Base-by-base conservation (phyloP, 108 stramenopile genomes). In the Bacterosira constricta region DNA sequence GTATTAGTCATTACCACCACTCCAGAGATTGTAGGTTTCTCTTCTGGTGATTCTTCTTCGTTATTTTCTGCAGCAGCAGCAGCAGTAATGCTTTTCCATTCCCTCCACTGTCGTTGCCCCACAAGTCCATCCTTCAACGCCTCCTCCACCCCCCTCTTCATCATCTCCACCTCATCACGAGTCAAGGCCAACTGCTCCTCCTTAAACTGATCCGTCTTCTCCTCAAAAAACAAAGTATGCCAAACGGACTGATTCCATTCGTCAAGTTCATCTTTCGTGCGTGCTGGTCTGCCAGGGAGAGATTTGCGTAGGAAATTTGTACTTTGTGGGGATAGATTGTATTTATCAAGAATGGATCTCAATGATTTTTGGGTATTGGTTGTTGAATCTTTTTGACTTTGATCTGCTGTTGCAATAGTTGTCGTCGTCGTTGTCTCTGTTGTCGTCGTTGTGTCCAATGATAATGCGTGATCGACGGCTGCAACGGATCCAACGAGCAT, bases 201-300 rank as follows among this genome's bases (percentile, higher is more conserved):
- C 41, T 77, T 71, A 50, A 84, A 83, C 67, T 89, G 84, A 6
- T 49, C 58, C 7, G 85, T 79, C 63, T 86, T 61, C 51, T 88
- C 69, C 10, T 85, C 84, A 62, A 83, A 86, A 52, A 77, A 88
- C 5, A 73, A 55, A 12, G 88, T 90, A 8, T 89, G 92, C 92
- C 92, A 93, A 15, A 66, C 17, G 25, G 31, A 52, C 10, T 57
- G 20, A 49, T 89, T 87, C 64, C 75, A 84, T 65, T 84, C 70
- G 34, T 89, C 63, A 39, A 83, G 79, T 63, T 93, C 88, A 26
- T 73, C 55, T 37, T 82, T 62, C 7, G 88, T 88, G 34, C 78
- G 51, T 1, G 92, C 86, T 21, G 77, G 71, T 73, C 86, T 58
- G 31, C 82, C 80, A 9, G 89, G 89, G 3, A 93, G 63, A 17